Evolutionary conservation across 306 rosid species (phyloP), one percentile per base, ranked within the genome.

Genomic region (Medicago truncatula): DNA sequence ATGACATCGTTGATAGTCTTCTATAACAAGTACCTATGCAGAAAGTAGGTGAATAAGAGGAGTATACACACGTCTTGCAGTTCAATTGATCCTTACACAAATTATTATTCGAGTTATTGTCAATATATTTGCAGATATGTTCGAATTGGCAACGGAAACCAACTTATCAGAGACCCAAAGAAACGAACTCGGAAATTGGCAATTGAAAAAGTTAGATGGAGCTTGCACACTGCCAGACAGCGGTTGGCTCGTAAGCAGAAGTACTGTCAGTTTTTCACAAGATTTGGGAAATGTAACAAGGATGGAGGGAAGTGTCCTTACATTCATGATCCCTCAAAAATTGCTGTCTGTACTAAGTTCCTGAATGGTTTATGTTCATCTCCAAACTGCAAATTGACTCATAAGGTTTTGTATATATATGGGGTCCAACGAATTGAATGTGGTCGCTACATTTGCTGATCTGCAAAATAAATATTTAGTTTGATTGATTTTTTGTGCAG

Each of bases 311-410:
- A 89, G 88, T 95, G 99, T 81, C 97, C 96, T 70, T 92, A 89
- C 75, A 87, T 95, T 68, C 99, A 95, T 15, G 99, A 95, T 71
- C 83, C 97, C 75, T 95, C 97, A 80, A 95, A 95, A 88, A 80
- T 95, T 75, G 99, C 96, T 53, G 99, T 95, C 82, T 92, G 97
- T 81, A 95, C 98, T 60, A 95, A 92, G 90, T 95, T 90, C 88
- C 84, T 95, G 82, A 89, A 92, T 34, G 99, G 93, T 70, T 88
- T 87, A 83, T 95, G 99, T 82, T 90, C 91, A 75, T 85, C 89
- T 69, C 81, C 90, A 82, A 88, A 71, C 88, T 95, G 98, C 96
- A 92, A 89, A 80, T 87, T 95, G 91, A 92, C 99, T 77, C 99
- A 95, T 66, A 83, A 95, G 99, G 99, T 95, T 87, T 74, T 78